phyloP scores from a whole-genome alignment of 495 filamentous ascomycete genomes.

The Neurospora hispaniola region DNA sequence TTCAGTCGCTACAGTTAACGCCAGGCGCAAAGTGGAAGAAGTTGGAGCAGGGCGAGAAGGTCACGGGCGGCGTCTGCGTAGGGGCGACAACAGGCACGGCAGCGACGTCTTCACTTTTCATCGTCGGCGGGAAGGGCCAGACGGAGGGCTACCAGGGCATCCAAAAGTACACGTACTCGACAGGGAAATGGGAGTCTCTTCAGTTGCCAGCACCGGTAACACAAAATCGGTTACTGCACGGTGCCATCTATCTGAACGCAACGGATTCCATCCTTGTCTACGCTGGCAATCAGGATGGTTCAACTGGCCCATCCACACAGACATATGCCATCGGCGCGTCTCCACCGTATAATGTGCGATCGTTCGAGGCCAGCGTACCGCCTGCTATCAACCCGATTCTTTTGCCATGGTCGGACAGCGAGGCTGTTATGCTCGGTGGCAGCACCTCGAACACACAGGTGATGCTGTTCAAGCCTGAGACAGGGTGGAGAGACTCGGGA shows the following conservation, averaged over 20 bases:
- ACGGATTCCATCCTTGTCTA: constrained; percentile 70
- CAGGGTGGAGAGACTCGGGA: constrained; percentile 53
- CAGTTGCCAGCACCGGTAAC: constrained; percentile 42
- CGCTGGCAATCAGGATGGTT: constrained; percentile 56
- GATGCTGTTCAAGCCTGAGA: constrained; percentile 45
- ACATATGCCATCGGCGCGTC: constrained; percentile 64
- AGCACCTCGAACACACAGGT: constrained; percentile 53
- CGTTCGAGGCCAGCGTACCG: constrained; percentile 45
- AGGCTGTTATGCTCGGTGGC: constrained; percentile 72
- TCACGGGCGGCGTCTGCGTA: constrained; percentile 70
- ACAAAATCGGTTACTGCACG: constrained; percentile 61
- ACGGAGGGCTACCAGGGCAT: constrained; percentile 58
- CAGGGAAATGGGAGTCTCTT: constrained; percentile 64
- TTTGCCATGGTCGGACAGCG: constrained; percentile 60
- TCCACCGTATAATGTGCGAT: constrained; percentile 46
- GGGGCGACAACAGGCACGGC: constrained; percentile 47
- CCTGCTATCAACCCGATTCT: constrained; percentile 60
- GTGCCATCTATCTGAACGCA: constrained; percentile 61
- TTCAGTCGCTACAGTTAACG: constrained; percentile 61
- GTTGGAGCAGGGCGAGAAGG: constrained; percentile 51
- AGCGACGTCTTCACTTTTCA: constrained; percentile 54
- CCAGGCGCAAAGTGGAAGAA: constrained; percentile 60
- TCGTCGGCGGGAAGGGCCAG: constrained; percentile 65
- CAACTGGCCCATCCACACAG: constrained; percentile 46
- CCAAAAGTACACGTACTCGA: constrained; percentile 72